Evolutionary conservation across 2,329 filamentous ascomycete species (phyloP), one percentile per base, ranked within the genome.

Genomic region (Emergomyces pasteurianus): DNA sequence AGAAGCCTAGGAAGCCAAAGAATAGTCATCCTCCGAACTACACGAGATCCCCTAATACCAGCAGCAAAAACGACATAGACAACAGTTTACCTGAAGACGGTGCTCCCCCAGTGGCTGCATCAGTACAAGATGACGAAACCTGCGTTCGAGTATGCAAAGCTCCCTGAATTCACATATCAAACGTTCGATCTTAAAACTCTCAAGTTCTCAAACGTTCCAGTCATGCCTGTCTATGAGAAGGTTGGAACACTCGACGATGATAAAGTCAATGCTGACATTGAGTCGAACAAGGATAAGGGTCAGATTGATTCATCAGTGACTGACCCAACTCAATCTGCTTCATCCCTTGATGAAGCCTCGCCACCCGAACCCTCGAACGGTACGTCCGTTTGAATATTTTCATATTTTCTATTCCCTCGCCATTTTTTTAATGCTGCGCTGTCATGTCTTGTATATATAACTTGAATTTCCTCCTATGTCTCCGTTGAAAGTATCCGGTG

Each of bases 81-180:
- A 68, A 65, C 58, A 64, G 63, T 61, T 63, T 66, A 59, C 65
- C 67, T 62, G 64, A 68, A 59, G 63, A 68, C 62, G 65, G 68
- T 65, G 66, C 67, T 63, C 68, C 70, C 65, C 65, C 69, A 65
- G 66, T 68, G 64, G 66, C 67, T 65, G 68, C 67, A 65, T 64
- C 65, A 62, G 63, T 62, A 65, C 69, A 75, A 70, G 67, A 77
- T 77, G 75, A 67, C 65, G 60, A 62, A 58, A 57, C 66, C 58
- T 60, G 63, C 58, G 60, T 72, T 68, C 68, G 68, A 74, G 76
- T 78, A 78, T 73, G 76, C 75, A 71, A 62, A 74, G 60, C 64
- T 77, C 70, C 71, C 75, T 69, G 64, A 65, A 61, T 78, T 72
- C 70, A 64, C 73, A 65, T 78, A 78, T 70, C 74, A 76, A 67